Evolutionary conservation across 1,284 basidiomycete species (phyloP).

Genomic region (Leccinum subatratum): DNA sequence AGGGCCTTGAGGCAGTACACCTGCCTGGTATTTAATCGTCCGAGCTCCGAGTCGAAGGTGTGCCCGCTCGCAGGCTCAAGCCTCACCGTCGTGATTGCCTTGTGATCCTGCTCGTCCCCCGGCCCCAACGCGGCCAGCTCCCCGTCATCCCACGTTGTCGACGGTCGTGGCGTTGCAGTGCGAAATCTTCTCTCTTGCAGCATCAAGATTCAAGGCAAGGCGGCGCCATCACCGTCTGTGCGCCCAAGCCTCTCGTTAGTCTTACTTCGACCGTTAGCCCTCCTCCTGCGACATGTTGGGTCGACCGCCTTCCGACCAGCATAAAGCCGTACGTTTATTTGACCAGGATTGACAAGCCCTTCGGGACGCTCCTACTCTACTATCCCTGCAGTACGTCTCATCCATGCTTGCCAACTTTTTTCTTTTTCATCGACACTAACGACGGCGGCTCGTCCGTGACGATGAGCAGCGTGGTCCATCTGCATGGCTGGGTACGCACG

Average conservation of each 20-base stretch:
- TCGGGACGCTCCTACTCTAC: constrained; percentile 86
- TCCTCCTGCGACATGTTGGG: constrained; percentile 47
- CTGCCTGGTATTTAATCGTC: no score
- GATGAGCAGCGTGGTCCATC: constrained; percentile 81
- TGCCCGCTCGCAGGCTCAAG: no score
- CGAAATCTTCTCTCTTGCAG: background rate
- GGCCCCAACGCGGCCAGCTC: no score
- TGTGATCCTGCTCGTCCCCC: no score
- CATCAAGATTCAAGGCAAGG: background rate
- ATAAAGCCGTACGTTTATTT: constrained; percentile 79
- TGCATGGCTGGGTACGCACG: constrained; percentile 86
- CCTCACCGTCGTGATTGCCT: no score
- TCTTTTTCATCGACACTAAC: background rate
- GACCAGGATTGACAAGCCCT: constrained; percentile 91
- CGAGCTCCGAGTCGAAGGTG: no score
- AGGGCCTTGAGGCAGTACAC: no score
- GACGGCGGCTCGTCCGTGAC: background rate
- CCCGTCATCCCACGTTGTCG: no score
- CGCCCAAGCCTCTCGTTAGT: constrained; percentile 14
- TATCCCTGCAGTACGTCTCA: constrained; percentile 81
- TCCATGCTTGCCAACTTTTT: background rate
- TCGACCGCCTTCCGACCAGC: constrained; percentile 58
- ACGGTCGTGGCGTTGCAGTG: background rate
- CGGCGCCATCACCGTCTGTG: background rate
- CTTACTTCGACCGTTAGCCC: constrained; percentile 19